Percentiles rank a stretch among this genome's conserved stretches.
phyloP scores from a whole-genome alignment of 805 yeast species.

The Candida railenensis region DNA sequence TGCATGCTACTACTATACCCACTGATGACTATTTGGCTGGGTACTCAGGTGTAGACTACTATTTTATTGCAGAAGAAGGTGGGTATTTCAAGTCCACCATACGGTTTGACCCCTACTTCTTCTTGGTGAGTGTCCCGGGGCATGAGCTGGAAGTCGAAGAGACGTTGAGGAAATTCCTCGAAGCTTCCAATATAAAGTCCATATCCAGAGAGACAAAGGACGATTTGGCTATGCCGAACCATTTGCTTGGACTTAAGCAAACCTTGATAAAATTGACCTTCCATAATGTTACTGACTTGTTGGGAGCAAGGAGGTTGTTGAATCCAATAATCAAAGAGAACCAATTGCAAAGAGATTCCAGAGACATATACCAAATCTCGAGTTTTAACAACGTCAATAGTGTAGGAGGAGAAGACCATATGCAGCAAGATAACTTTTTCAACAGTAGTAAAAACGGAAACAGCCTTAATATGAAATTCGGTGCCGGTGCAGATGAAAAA shows the following conservation, averaged over 20 bases:
- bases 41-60: slow-evolving; percentile 86
- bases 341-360: slow-evolving; percentile 55
- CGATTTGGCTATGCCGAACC: slow-evolving; percentile 81
- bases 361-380: slow-evolving; percentile 65
- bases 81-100: slow-evolving; percentile 88
- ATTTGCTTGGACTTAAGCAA: slow-evolving; percentile 72
- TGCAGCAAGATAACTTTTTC: slow-evolving; percentile 17
- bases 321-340: slow-evolving; percentile 72
- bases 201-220: slow-evolving; percentile 63
- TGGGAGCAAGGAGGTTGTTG: slow-evolving; percentile 68
- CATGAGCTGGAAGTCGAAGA: slow-evolving; percentile 82
- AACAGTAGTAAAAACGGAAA: slow-evolving; percentile 25
- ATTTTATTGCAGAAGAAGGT: slow-evolving; percentile 94
- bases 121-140: slow-evolving; percentile 61
- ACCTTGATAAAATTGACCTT: slow-evolving; percentile 68
- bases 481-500: slow-evolving; percentile 3
- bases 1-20: slow-evolving; percentile 82
- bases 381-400: slow-evolving; percentile 35
- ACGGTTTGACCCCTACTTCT: slow-evolving; percentile 84
- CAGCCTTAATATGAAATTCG: slow-evolving; percentile 26
- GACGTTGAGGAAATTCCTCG: slow-evolving; percentile 65
- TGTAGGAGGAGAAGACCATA: slow-evolving; percentile 3
- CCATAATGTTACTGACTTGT: slow-evolving; percentile 69
- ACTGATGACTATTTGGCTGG: slow-evolving; percentile 63
- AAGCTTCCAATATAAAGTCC: slow-evolving; percentile 53